phyloP scores from a whole-genome alignment of 1,284 basidiomycete genomes.

The Vanrija humicola region DNA sequence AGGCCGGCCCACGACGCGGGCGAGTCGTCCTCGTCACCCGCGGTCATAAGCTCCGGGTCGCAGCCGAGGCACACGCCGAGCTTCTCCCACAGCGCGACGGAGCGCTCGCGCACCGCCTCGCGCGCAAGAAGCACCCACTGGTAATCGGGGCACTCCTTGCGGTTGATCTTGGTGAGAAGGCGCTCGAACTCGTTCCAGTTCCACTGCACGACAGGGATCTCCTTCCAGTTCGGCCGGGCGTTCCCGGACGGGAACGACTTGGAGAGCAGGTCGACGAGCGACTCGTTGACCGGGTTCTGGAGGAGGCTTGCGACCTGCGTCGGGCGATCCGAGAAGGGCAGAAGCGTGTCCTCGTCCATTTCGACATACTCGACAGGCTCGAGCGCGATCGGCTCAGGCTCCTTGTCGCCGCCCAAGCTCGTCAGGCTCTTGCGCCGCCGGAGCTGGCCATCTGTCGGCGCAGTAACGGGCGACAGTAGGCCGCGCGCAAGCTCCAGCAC shows the following conservation, averaged over 20 bases:
- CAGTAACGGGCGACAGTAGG: slow-evolving; percentile 35
- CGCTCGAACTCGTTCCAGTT: slow-evolving; percentile 42
- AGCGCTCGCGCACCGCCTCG: slow-evolving; percentile 32
- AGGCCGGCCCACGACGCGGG: slow-evolving; percentile 40
- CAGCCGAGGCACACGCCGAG: slow-evolving; percentile 46
- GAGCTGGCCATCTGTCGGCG: slow-evolving; percentile 28
- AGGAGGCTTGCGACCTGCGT: slow-evolving; percentile 40
- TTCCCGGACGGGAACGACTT: slow-evolving; percentile 38
- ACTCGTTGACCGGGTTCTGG: slow-evolving; percentile 31
- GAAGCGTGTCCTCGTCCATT: slow-evolving; percentile 40
- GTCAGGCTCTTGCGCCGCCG: slow-evolving; percentile 27
- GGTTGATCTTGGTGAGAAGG: slow-evolving; percentile 33
- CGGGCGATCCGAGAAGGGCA: slow-evolving; percentile 44
- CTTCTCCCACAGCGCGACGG: slow-evolving; percentile 45
- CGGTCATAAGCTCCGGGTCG: slow-evolving; percentile 44
- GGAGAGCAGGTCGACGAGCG: slow-evolving; percentile 34
- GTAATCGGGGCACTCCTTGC: slow-evolving; percentile 42
- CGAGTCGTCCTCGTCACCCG: slow-evolving; percentile 41
- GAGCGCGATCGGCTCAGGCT: slow-evolving; percentile 33
- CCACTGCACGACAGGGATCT: slow-evolving; percentile 38
- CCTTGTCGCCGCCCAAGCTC: not conserved
- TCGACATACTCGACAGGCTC: slow-evolving; percentile 49
- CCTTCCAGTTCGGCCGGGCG: slow-evolving; percentile 31
- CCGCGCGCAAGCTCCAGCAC: slow-evolving; percentile 40
- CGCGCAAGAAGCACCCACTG: slow-evolving; percentile 42